These are phyloP conservation scores for Magnaporthiopsis incrustans DNA, from an alignment of 2,329 filamentous ascomycete genomes.

Conservation along the genomic window DNA sequence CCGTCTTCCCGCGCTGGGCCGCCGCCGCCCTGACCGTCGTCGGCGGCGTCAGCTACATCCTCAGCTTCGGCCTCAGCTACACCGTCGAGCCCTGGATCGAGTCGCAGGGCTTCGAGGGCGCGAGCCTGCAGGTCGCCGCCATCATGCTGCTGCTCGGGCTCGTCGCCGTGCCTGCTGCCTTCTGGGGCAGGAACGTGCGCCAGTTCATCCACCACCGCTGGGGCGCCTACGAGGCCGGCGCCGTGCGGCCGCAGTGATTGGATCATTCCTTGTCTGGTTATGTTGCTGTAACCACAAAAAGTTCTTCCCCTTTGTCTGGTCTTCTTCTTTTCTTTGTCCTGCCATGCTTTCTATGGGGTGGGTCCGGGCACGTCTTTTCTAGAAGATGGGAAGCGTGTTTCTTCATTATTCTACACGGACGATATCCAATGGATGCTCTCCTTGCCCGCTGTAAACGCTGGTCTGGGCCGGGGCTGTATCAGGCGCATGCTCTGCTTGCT, in stretches of 20 bases:
- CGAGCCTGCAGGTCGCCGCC: conserved; percentile 13
- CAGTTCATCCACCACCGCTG: conserved; percentile 19
- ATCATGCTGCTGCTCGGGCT: conserved; percentile 14
- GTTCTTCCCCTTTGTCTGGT: neutral
- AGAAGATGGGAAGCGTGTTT: neutral
- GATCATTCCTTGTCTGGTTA: neutral
- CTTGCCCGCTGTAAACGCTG: too few species aligned
- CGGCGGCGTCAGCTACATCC: conserved; percentile 14
- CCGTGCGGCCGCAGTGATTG: conserved; percentile 16
- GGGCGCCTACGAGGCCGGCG: conserved; percentile 16
- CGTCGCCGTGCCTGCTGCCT: conserved; percentile 17
- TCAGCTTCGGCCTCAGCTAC: conserved; percentile 13
- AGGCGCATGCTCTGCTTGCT: too few species aligned
- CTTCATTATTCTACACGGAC: too few species aligned
- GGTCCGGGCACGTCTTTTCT: neutral
- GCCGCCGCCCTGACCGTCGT: conserved; percentile 16
- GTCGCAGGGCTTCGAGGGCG: conserved; percentile 8
- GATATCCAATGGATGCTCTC: too few species aligned
- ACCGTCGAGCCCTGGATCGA: conserved; percentile 11
- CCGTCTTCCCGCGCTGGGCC: conserved; percentile 19
- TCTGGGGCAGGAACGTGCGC: conserved; percentile 19
- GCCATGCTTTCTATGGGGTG: neutral
- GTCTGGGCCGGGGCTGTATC: too few species aligned
- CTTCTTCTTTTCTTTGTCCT: neutral
- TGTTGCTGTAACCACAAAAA: too few species aligned